These are phyloP conservation scores for Epithemia pelagica DNA, from an alignment of 108 stramenopile genomes.

Conservation along the genomic window DNA sequence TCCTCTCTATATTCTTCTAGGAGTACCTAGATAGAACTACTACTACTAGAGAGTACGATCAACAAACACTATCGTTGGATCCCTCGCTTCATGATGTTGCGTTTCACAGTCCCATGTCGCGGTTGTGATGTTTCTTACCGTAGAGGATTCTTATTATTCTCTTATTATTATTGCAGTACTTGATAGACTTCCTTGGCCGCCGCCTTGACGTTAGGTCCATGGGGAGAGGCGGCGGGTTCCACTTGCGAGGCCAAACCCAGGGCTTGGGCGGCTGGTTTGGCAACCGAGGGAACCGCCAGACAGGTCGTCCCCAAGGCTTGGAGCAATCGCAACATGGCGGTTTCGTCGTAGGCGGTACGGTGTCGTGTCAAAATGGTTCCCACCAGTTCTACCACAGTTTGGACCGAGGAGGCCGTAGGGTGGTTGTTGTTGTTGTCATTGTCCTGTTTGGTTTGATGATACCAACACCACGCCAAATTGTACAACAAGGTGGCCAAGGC, in stretches of 20 bases:
- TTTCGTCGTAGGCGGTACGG: slow-evolving; percentile 53
- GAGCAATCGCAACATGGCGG: slow-evolving; percentile 50
- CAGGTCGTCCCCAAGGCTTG: slow-evolving; percentile 66
- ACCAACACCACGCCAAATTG: slow-evolving; percentile 49
- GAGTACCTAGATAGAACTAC: too few species aligned
- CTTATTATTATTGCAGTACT: slow-evolving; percentile 19
- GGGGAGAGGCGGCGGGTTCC: slow-evolving; percentile 51
- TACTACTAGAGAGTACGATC: too few species aligned
- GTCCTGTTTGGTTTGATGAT: not conserved
- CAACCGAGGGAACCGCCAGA: slow-evolving; percentile 33
- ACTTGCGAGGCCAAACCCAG: slow-evolving; percentile 50
- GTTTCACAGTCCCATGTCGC: too few species aligned
- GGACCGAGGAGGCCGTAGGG: slow-evolving; percentile 1
- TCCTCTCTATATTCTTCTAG: too few species aligned
- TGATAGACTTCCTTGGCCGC: slow-evolving; percentile 62
- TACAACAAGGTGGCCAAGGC: slow-evolving; percentile 69
- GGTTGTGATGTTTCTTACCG: too few species aligned
- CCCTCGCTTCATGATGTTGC: too few species aligned
- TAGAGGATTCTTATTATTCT: too few species aligned
- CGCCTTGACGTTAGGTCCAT: slow-evolving; percentile 49
- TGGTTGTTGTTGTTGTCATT: slow-evolving; percentile 28
- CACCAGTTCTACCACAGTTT: too few species aligned
- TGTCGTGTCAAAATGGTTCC: not conserved
- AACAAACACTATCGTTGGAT: too few species aligned
- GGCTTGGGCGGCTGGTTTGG: slow-evolving; percentile 47